Conservation (phyloP, 2,329 filamentous ascomycete species). For the Cyclaneusma minus region DNA sequence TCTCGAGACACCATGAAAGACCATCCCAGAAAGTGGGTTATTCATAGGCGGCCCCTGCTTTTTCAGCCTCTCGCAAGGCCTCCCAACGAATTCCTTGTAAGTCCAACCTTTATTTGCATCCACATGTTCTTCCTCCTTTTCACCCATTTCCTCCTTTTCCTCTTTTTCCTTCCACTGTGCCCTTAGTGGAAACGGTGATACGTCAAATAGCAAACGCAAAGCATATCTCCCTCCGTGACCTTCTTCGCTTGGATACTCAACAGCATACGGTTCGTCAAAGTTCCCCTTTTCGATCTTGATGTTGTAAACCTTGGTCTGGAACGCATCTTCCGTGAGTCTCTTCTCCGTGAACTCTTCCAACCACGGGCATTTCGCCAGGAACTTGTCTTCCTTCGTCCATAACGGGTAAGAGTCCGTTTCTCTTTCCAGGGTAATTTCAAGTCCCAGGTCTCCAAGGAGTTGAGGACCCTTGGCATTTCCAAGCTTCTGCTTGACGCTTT, state of each 20-base stretch:
- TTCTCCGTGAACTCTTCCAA: slow-evolving; percentile 7
- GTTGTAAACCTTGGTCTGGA: slow-evolving; percentile 11
- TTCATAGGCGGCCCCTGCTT: too few species aligned
- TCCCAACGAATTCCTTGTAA: slow-evolving; percentile 12
- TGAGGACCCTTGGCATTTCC: slow-evolving; percentile 3
- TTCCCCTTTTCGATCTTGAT: slow-evolving; percentile 14
- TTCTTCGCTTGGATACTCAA: slow-evolving; percentile 4
- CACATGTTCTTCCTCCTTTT: not conserved
- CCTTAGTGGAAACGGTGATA: slow-evolving; percentile 14
- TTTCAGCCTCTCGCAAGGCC: slow-evolving; percentile 6
- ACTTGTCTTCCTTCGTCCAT: too few species aligned
- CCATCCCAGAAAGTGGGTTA: too few species aligned
- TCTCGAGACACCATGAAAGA: too few species aligned
- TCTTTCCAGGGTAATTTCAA: slow-evolving; percentile 12
- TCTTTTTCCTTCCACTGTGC: slow-evolving; percentile 12
- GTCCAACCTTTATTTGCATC: slow-evolving; percentile 9
- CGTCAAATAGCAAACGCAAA: slow-evolving; percentile 14
- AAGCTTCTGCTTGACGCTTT: too few species aligned
- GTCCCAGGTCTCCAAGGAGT: slow-evolving; percentile 4
- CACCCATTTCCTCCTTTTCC: slow-evolving; percentile 8
- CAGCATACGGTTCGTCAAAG: slow-evolving; percentile 10
- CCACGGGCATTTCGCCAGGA: too few species aligned
- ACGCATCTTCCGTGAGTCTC: slow-evolving; percentile 11
- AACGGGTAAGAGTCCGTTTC: slow-evolving; percentile 3
- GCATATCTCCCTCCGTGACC: slow-evolving; percentile 8